Base-by-base conservation (phyloP, 2,329 filamentous ascomycete genomes). In the Pseudocercospora cruenta region DNA sequence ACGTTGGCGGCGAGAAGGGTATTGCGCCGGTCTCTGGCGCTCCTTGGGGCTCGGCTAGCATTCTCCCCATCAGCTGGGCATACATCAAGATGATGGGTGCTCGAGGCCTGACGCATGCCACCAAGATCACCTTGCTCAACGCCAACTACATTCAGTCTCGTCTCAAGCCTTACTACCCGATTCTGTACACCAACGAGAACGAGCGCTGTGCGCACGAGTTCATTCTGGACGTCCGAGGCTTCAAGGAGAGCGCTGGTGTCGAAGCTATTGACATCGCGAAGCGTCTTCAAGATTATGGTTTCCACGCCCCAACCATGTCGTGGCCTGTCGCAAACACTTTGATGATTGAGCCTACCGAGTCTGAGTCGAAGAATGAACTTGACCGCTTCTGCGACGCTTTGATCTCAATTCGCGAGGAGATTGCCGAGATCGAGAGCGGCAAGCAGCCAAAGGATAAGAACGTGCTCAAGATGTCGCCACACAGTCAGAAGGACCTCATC, bases 301-400 rank as follows among this genome's bases (percentile, higher is more conserved):
- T 98, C 87, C 94, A 98, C 80, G 92, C 94, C 1, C 94, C 94
- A 0, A 98, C 94, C 61, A 97, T 98, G 94, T 93, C 90, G 78
- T 97, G 92, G 92, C 94, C 94, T 1, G 93, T 98, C 1, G 87
- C 92, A 60, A 96, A 96, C 81, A 97, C 94, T 0, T 87, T 98
- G 53, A 98, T 98, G 94, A 96, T 98, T 71, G 94, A 98, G 83
- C 94, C 94, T 1, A 98, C 94, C 0, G 94, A 97, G 82, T 94
- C 90, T 14, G 94, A 98, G 83, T 92, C 88, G 80, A 94, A 95
- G 79, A 90, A 90, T 69, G 94, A 98, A 83, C 87, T 98, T 1
- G 94, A 97, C 79, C 90, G 94, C 22, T 97, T 97, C 84, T 92
- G 93, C 68, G 91, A 97, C 70, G 93, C 94, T 0, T 83, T 98